A percentile compares a stretch with the other conserved stretches of the same genome.
Evolutionary conservation across 2,329 filamentous ascomycete species (phyloP).

Genomic region (Colletotrichum trifolii): DNA sequence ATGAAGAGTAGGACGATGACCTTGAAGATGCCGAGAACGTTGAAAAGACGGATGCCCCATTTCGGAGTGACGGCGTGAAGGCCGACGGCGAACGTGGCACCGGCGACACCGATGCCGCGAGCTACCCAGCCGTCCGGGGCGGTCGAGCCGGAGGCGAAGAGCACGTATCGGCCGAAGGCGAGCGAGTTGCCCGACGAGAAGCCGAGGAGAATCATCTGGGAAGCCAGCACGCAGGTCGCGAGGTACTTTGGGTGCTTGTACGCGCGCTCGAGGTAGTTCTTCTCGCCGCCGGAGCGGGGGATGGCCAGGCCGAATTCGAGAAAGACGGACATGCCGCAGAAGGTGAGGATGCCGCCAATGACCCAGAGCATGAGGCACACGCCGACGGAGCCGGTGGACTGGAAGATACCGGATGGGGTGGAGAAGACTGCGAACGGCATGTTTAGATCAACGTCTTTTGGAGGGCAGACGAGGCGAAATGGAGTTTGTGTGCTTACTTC

Average conservation of each 20-base stretch:
- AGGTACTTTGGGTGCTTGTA: slow-evolving; percentile 69
- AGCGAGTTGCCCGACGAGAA: slow-evolving; percentile 70
- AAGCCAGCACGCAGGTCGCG: slow-evolving; percentile 67
- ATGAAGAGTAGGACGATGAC: slow-evolving; percentile 69
- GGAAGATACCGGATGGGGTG: slow-evolving; percentile 64
- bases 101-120: slow-evolving; percentile 65
- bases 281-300: slow-evolving; percentile 71
- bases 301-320: slow-evolving; percentile 73
- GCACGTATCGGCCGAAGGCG: slow-evolving; percentile 68
- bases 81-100: slow-evolving; percentile 64
- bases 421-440: slow-evolving; percentile 58
- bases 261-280: slow-evolving; percentile 74
- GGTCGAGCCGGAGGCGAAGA: slow-evolving; percentile 63
- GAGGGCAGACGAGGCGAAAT: not conserved
- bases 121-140: slow-evolving; percentile 64
- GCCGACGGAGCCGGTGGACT: slow-evolving; percentile 63
- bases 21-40: slow-evolving; percentile 70
- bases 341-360: slow-evolving; percentile 61
- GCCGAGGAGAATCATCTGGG: slow-evolving; percentile 71
- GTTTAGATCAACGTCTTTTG: not conserved
- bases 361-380: slow-evolving; percentile 50
- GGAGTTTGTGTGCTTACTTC: slow-evolving; percentile 53
- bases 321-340: slow-evolving; percentile 69
- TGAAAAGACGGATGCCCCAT: slow-evolving; percentile 69
- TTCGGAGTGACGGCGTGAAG: slow-evolving; percentile 66